Percentiles rank a stretch among this genome's conserved stretches.
These are phyloP conservation scores for Neurospora sp. DNA, from an alignment of 495 filamentous ascomycete genomes.

Conservation along the genomic window DNA sequence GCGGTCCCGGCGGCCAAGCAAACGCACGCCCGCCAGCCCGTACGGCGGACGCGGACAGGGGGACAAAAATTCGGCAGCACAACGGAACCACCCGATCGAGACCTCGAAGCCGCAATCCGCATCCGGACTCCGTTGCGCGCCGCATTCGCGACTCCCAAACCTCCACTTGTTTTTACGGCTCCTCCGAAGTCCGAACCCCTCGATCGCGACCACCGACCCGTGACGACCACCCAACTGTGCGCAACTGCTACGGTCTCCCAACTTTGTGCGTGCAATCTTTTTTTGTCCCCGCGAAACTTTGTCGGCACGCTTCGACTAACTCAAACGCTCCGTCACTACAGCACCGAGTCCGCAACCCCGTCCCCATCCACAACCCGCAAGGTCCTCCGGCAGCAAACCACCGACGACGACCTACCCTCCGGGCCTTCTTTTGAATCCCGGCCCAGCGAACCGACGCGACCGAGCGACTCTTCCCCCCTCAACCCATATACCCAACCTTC, in stretches of 20 bases:
- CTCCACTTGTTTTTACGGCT: background rate
- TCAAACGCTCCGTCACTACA: background rate
- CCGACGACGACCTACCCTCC: too few relatives aligned
- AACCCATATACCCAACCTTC: too few relatives aligned
- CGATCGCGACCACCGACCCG: background rate
- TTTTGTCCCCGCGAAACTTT: background rate
- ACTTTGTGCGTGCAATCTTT: background rate
- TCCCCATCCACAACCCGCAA: background rate
- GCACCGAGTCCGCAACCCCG: background rate
- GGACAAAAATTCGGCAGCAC: background rate
- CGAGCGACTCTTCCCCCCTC: too few relatives aligned
- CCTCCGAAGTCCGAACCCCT: background rate
- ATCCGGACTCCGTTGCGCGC: background rate
- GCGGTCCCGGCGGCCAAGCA: background rate
- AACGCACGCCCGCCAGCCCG: background rate
- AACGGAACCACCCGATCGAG: background rate
- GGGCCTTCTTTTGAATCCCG: too few relatives aligned
- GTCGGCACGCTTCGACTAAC: background rate
- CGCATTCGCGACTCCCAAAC: background rate
- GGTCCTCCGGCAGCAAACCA: too few relatives aligned
- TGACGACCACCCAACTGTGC: background rate
- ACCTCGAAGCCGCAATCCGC: background rate
- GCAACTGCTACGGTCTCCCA: background rate
- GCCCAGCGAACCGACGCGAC: too few relatives aligned
- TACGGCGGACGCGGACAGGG: background rate